Conservation (phyloP, 176 grass and related monocot genomes). For the Cenchrus americanus region DNA sequence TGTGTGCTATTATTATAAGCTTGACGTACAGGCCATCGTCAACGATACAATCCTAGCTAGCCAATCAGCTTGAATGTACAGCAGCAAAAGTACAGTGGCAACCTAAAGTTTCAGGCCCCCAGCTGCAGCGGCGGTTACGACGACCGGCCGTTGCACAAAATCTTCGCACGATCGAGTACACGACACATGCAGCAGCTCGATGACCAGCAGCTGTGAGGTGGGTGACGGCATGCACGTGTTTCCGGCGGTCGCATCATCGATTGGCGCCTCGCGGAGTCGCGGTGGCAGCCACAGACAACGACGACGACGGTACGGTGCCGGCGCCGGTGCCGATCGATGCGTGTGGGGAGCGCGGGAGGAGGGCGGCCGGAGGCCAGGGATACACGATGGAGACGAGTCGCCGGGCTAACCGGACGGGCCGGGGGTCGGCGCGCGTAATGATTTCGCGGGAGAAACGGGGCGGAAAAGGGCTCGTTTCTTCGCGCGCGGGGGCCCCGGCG, state of each 20-base stretch:
- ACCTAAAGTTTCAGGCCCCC: too few species aligned
- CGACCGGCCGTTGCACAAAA: too few species aligned
- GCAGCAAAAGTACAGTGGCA: too few species aligned
- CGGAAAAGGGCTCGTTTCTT: constrained; percentile 36
- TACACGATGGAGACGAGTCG: background rate
- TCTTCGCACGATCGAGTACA: too few species aligned
- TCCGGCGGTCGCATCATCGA: too few species aligned
- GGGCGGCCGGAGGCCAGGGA: too few species aligned
- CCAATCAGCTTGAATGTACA: background rate
- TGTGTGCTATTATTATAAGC: background rate
- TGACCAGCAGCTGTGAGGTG: too few species aligned
- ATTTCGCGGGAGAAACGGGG: constrained; percentile 49
- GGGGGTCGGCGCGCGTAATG: constrained; percentile 49
- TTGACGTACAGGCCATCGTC: background rate
- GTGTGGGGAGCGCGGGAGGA: background rate
- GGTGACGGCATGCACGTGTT: too few species aligned
- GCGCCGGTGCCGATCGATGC: background rate
- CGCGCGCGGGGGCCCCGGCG: constrained; percentile 34
- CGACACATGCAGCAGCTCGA: too few species aligned
- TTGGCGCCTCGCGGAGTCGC: background rate
- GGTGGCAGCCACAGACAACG: constrained; percentile 22
- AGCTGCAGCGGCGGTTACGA: too few species aligned
- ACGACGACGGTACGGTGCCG: background rate
- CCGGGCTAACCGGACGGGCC: background rate
- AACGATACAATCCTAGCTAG: background rate